These are phyloP conservation scores for Tetrapisispora phaffii DNA, from an alignment of 805 yeast species.

Conservation along the genomic window DNA sequence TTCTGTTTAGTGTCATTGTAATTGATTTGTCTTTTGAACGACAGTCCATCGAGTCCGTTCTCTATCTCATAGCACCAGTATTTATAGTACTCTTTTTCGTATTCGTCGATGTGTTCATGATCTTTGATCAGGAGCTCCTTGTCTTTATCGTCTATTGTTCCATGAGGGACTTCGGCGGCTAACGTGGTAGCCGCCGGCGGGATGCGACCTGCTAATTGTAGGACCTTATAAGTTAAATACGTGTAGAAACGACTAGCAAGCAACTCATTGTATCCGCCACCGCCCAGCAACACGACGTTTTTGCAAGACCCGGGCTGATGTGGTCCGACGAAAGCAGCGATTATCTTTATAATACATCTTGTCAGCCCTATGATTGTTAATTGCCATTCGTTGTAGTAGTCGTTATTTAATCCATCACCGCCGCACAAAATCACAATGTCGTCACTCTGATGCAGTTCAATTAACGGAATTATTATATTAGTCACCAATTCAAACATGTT, in stretches of 20 bases:
- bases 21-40: not conserved
- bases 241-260: constrained; percentile 55
- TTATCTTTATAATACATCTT: constrained; percentile 21
- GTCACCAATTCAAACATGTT: constrained; percentile 31
- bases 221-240: constrained; percentile 24
- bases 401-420: constrained; percentile 63
- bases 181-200: no score
- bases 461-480: constrained; percentile 36
- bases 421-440: constrained; percentile 60
- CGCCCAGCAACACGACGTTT: constrained; percentile 43
- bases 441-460: constrained; percentile 36
- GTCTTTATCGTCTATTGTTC: constrained; percentile 7
- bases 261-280: constrained; percentile 64
- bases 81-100: constrained; percentile 36
- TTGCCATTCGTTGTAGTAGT: constrained; percentile 60
- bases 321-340: constrained; percentile 12
- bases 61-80: constrained; percentile 38
- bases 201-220: not conserved
- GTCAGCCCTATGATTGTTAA: constrained; percentile 45
- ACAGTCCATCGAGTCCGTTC: constrained; percentile 19
- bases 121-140: constrained; percentile 46
- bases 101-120: constrained; percentile 35
- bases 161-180: no score
- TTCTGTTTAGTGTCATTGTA: not conserved
- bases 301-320: constrained; percentile 13